Evolutionary conservation across 1,284 basidiomycete species (phyloP), one percentile per base, ranked within the genome.

Genomic region (Cystobasidium slooffiae): DNA sequence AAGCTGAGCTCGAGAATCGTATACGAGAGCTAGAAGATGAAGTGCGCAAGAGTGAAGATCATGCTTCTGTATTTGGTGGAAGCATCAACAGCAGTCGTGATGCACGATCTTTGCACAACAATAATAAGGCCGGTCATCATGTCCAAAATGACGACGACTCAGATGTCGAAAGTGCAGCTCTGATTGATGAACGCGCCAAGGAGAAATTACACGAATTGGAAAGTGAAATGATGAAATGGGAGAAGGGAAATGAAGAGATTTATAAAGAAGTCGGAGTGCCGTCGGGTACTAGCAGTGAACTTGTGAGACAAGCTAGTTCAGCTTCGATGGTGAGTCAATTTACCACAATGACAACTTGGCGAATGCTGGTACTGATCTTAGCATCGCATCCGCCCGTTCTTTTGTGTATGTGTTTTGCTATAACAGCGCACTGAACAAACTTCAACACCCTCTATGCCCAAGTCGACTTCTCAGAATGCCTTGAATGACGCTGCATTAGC

Each of bases 1-100:
- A 93, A 83, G 89, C 91, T 83, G 92, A 96, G 81, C 88, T 97
- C 76, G 92, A 95, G 83, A 88, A 91, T 78, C 87, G 92, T 59
- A 92, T 97, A 76, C 85, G 87, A 63, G 90, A 90, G 78, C 86
- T 97, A 69, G 89, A 92, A 79, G 77, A 81, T n/a, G 75, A 79
- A 37, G 74, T 76, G 14, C 68, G 69, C 9, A 66, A 75, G 9
- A 68, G 74, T 8, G 65, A 66, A 14, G 56, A 56, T 67, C 74
- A 46, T 44, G 65, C 22, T 44, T 24, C 16, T 22, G 70, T 63
- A 6, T 63, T 63, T 24, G 61, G 59, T 44, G n/a, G 37, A 37
- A 46, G 46, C 14, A 52, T 18, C 16, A 7, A 16, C 14, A 53
- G 31, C 8, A 24, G 64, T 55, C 49, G 44, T 22, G 68, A 53